Base-by-base conservation (phyloP, 2,329 filamentous ascomycete species). In the Huntiella savannae region DNA sequence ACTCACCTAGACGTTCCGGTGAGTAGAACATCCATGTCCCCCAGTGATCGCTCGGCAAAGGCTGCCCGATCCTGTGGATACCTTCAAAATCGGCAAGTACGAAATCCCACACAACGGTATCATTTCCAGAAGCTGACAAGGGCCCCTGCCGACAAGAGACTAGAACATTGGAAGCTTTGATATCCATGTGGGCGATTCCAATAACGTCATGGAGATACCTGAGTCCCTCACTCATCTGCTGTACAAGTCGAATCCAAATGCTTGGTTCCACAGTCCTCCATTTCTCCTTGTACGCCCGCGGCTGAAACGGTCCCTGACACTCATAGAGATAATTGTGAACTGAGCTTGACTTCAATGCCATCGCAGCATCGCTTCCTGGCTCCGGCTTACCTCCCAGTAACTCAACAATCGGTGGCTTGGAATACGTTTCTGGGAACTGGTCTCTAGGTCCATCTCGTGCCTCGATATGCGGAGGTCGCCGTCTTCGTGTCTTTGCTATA, bases 131-230 rank as follows among this genome's bases (percentile, higher is more conserved):
- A 35, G 32, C 6, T 13, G 7, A 34, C 35, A 28, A 28, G 5
- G 32, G 10, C 4, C 16, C 6, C 5, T 34, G 10, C 3, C 34
- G 15, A n/a, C 28, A 41, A 16, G 22, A 35, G 16, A 40, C 46
- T 12, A 49, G 44, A n/a, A 49, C 47, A 16, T 49, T 49, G 17
- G 10, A 32, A 13, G 44, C 40, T 15, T 49, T 49, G 35, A 49
- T 47, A 17, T 49, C 48, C 28, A 28, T 16, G 35, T 49, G 48
- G 12, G 42, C 44, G 35, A 49, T 28, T 11, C 32, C 12, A 11
- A 7, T n/a, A 5, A 16, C 19, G 13, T 32, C 19, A 28, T 28
- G 22, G 3, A 49, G 19, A 16, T 44, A 49, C 8, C 15, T 13
- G 11, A 49, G 44, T 5, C 44, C 44, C 11, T 40, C 37, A 5